phyloP scores from a whole-genome alignment of 2,329 filamentous ascomycete genomes.

The Tolypocladium inflatum region DNA sequence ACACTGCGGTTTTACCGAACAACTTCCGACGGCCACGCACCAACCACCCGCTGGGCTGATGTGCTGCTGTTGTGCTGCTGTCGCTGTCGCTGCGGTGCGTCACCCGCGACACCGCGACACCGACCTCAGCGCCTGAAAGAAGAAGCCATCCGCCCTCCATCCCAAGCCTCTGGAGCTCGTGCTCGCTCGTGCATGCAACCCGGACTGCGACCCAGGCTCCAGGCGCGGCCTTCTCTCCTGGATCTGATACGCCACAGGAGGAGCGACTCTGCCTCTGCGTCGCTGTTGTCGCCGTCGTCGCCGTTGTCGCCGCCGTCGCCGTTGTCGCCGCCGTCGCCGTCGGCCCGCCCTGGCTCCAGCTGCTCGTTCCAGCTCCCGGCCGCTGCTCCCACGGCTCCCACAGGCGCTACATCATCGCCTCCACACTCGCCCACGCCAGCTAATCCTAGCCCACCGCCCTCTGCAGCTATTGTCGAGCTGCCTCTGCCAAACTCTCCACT shows the following conservation, averaged over 20 bases:
- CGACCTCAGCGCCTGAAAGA: background rate
- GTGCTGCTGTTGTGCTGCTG: background rate
- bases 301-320: background rate
- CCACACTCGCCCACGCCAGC: constrained; percentile 12
- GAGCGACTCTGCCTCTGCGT: constrained; percentile 12
- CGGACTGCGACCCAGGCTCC: constrained; percentile 39
- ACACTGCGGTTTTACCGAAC: background rate
- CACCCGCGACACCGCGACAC: background rate
- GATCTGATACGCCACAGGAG: constrained; percentile 34
- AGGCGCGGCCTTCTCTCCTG: constrained; percentile 43
- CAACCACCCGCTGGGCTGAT: background rate
- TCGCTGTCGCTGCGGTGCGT: background rate
- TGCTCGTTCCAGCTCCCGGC: constrained; percentile 2
- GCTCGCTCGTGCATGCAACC: constrained; percentile 34
- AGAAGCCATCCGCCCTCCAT: background rate
- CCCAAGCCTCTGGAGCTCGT: background rate
- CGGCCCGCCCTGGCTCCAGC: constrained; percentile 1
- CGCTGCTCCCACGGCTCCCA: constrained; percentile 6
- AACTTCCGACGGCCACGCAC: background rate
- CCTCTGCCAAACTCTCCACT: constrained; percentile 33
- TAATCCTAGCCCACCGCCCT: constrained; percentile 5
- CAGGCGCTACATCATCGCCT: constrained; percentile 23
- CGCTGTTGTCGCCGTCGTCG: background rate
- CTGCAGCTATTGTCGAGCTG: constrained; percentile 22
- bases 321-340: background rate